These are phyloP conservation scores for Paracoccidioides brasiliensis DNA, from an alignment of 2,329 filamentous ascomycete genomes.

Conservation along the genomic window DNA sequence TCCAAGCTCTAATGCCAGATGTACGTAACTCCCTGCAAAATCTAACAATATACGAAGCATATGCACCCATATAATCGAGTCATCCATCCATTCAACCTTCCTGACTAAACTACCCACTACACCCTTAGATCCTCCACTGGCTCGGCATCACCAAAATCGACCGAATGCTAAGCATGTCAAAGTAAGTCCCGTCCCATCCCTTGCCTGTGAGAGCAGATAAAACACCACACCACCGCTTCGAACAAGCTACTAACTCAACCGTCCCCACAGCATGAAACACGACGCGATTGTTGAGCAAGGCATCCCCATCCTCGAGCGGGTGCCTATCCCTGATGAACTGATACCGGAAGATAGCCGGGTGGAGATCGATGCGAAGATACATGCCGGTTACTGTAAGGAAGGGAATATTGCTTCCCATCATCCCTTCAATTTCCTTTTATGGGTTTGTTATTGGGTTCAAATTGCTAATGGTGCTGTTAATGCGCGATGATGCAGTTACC, in stretches of 20 bases:
- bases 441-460: constrained; percentile 38
- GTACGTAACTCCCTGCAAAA: constrained; percentile 13
- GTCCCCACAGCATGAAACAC: constrained; percentile 33
- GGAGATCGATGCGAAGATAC: constrained; percentile 99
- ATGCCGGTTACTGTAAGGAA: constrained; percentile 52
- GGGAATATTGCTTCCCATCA: not conserved
- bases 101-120: not conserved
- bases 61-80: too few relatives aligned
- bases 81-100: not conserved
- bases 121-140: constrained; percentile 67
- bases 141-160: constrained; percentile 98
- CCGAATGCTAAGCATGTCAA: constrained; percentile 96
- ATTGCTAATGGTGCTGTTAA: constrained; percentile 34
- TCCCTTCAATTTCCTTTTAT: not conserved
- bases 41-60: too few relatives aligned
- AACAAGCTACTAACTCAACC: not conserved
- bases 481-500: constrained; percentile 43
- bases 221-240: not conserved
- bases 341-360: constrained; percentile 90
- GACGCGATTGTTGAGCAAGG: constrained; percentile 40
- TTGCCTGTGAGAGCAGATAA: not conserved
- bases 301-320: constrained; percentile 68
- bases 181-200: constrained; percentile 40
- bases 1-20: constrained; percentile 96
- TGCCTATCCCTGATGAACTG: constrained; percentile 85